Conservation (phyloP, 352 stramenopile genomes). For the Lagenidium giganteum region DNA sequence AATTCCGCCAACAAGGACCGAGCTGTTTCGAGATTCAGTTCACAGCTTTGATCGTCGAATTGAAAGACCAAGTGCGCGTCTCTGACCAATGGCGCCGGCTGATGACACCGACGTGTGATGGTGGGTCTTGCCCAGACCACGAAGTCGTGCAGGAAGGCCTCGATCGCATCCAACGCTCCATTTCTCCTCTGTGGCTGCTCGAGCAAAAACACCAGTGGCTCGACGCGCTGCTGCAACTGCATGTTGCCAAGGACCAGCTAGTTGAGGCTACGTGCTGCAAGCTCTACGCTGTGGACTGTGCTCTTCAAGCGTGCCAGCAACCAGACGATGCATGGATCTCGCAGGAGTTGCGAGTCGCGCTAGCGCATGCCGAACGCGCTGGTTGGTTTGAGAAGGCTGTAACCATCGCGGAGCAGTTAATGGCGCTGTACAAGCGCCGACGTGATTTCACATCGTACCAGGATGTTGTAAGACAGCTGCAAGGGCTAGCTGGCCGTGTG, state of each 20-base stretch:
- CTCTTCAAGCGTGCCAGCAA: slow-evolving; percentile 1
- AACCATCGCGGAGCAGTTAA: slow-evolving; percentile 43
- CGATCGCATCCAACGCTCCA: slow-evolving; percentile 32
- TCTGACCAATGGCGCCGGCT: slow-evolving; percentile 47
- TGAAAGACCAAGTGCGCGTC: slow-evolving; percentile 48
- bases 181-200: slow-evolving; percentile 52
- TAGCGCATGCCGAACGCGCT: slow-evolving; percentile 33
- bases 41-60: slow-evolving; percentile 35
- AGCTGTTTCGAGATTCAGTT: slow-evolving; percentile 42
- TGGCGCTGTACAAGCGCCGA: no score
- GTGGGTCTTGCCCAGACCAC: no score
- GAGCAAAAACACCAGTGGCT: slow-evolving; percentile 60
- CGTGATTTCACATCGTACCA: no score
- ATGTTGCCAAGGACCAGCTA: slow-evolving; percentile 30
- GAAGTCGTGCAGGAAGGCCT: slow-evolving; percentile 71
- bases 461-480: no score
- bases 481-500: no score
- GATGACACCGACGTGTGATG: slow-evolving; percentile 5
- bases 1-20: slow-evolving; percentile 1
- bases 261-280: slow-evolving; percentile 64
- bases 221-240: slow-evolving; percentile 48
- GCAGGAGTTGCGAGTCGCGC: slow-evolving; percentile 31
- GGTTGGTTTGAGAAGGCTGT: slow-evolving; percentile 49
- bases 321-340: slow-evolving; percentile 21
- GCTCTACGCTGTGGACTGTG: slow-evolving; percentile 16